Conservation (phyloP, 169 alveolate genomes). For the Plasmodium malariae region DNA sequence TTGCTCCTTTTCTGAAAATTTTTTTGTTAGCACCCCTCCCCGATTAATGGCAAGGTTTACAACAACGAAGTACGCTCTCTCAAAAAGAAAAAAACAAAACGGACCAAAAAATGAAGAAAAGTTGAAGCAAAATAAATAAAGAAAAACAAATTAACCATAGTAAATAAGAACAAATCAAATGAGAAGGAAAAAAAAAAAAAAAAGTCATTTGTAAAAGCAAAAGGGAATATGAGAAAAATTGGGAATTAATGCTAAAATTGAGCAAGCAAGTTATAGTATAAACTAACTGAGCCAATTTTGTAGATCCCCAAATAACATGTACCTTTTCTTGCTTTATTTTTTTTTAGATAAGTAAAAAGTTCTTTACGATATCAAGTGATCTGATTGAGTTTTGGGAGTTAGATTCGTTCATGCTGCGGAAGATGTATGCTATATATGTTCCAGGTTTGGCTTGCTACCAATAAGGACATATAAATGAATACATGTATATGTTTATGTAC, state of each 20-base stretch:
- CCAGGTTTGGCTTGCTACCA: constrained; percentile 26
- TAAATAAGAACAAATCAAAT: neutral
- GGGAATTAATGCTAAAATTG: too few relatives aligned
- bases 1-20: neutral
- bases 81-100: neutral
- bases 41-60: constrained; percentile 73
- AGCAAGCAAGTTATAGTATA: too few relatives aligned
- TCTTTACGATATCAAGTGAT: constrained; percentile 81
- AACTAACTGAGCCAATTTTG: too few relatives aligned
- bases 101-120: neutral
- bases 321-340: constrained; percentile 17
- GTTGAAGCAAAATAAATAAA: neutral
- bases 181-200: neutral
- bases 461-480: neutral
- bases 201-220: too few relatives aligned
- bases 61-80: constrained; percentile 38
- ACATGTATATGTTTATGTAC: neutral
- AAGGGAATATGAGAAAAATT: too few relatives aligned
- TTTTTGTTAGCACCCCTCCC: constrained; percentile 67
- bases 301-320: too few relatives aligned
- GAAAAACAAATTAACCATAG: too few relatives aligned
- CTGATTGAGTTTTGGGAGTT: constrained; percentile 87
- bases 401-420: constrained; percentile 63
- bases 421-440: constrained; percentile 67
- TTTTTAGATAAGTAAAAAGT: constrained; percentile 79